These are phyloP conservation scores for Lavandula angustifolia DNA, from an alignment of 257 asterid species.

Conservation along the genomic window DNA sequence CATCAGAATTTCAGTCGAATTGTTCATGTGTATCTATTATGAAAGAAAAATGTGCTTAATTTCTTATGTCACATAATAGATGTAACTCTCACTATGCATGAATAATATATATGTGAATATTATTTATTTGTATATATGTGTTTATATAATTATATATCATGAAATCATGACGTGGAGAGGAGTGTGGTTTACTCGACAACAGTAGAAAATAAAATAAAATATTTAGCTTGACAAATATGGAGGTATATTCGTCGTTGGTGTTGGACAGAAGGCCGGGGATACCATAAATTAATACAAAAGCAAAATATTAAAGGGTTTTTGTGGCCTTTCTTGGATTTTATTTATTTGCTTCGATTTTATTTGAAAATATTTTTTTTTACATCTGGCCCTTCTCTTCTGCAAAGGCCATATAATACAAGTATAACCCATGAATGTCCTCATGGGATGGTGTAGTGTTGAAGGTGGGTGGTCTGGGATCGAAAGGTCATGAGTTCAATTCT, in stretches of 20 bases:
- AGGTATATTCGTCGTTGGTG: slow-evolving; percentile 21
- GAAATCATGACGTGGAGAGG: slow-evolving; percentile 2
- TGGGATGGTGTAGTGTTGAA: too few species aligned
- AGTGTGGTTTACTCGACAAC: slow-evolving; percentile 27
- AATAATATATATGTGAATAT: too few species aligned
- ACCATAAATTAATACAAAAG: neutral
- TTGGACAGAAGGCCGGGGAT: slow-evolving; percentile 20
- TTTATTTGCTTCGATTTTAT: slow-evolving; percentile 16
- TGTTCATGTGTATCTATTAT: too few species aligned
- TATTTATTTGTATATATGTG: too few species aligned
- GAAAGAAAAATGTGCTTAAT: too few species aligned
- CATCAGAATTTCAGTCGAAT: neutral
- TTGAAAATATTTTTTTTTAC: slow-evolving; percentile 18
- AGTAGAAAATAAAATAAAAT: slow-evolving; percentile 27
- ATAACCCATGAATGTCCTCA: too few species aligned
- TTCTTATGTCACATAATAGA: too few species aligned
- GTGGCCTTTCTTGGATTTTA: slow-evolving; percentile 12
- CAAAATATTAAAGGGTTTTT: slow-evolving; percentile 5
- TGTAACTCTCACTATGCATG: neutral
- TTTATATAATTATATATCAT: neutral
- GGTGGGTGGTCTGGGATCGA: too few species aligned
- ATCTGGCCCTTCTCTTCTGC: slow-evolving; percentile 30
- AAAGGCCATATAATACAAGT: slow-evolving; percentile 28
- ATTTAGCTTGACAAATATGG: neutral
- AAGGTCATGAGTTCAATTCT: too few species aligned